Base-by-base conservation (phyloP, 2,329 filamentous ascomycete species). In the Scytalidium lignicola region DNA sequence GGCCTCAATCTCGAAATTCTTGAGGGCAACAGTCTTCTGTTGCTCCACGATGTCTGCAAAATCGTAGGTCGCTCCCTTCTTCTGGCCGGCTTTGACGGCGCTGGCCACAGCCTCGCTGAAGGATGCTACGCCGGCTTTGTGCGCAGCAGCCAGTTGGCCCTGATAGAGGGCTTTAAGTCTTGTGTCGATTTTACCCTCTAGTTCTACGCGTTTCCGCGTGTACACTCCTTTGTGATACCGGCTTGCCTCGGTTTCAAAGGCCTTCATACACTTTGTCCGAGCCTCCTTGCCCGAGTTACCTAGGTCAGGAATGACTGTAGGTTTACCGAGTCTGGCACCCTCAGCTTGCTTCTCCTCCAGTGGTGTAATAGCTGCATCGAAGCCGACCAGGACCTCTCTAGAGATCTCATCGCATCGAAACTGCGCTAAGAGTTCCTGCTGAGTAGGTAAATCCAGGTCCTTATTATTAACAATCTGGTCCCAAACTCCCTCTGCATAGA, bases 391-490 rank as follows among this genome's bases (percentile, higher is more conserved):
- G 12, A 95, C 93, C 65, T 96, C 92, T 55, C 91, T 80, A 37
- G 90, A 82, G 51, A 99, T 99, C 70, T 99, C 93, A 66, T 99
- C 93, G 67, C 93, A 99, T 57, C 93, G 83, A 73, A 97, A 99
- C 67, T 99, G 93, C 10, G 93, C 93, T 47, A 99, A 78, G 42
- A 99, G 78, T 67, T 99, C 93, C 70, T 99, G 93, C 66, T 99
- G 93, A 0, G 93, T 97, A 3, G 93, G 93, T 51, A 99, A 71
- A 69, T 99, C 93, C 48, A 99, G 76, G 63, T 99, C 93, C 70
- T 99, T 99, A 77, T 99, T 99, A 74, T 92, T 88, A 60, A 96
- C 91, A 64, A 99, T 99, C 70, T 97, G 92, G 62, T 97, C 91
- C 93, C 93, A 99, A 41, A 99, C 83, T 39, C 91, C 90, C 65